Base-by-base conservation (phyloP, 345 rosid genomes). In the Combretum micranthum region DNA sequence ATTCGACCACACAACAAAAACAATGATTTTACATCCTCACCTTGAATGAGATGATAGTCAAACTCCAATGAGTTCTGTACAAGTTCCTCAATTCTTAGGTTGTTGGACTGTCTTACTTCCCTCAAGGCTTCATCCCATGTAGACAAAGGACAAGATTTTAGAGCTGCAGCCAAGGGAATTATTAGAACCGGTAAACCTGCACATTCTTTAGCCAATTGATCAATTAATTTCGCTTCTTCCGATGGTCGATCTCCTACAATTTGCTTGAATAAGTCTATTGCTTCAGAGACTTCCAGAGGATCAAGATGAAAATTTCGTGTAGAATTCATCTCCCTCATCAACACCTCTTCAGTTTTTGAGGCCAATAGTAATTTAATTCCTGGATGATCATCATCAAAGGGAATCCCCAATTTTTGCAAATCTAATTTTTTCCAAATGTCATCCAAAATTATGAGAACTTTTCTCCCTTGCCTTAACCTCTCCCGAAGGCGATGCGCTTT, bases 131-230 rank as follows among this genome's bases (percentile, higher is more conserved):
- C 45, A n/a, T 17, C 42, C 47, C 53, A 49, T 2, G 4, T 26
- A 1, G 20, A 2, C 5, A 25, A 12, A 0, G 7, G 0, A 18
- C 11, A 4, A 0, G 4, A 4, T 26, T 7, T 23, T 43, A 61
- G 23, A 19, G 15, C 20, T 32, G 8, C 26, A 4, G 64, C 64
- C 25, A 52, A n/a, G 1, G 57, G 20, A 1, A 47, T 44, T 5
- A 75, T 67, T 20, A 43, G 18, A 59, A 72, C 14, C 0, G 80
- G 80, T 20, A 70, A 50, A 13, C 70, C 72, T 3, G n/a, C 62
- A 1, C 73, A 79, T 18, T 43, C 53, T 52, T 52, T 62, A 7
- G 46, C 53, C 45, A n/a, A 23, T 8, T 14, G 20, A 26, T 23
- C 6, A 20, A 19, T 3, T 0, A 32, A 32, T 32, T 9, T 7